phyloP scores from a whole-genome alignment of 108 stramenopile genomes.

The Hondaea fermentalgiana region DNA sequence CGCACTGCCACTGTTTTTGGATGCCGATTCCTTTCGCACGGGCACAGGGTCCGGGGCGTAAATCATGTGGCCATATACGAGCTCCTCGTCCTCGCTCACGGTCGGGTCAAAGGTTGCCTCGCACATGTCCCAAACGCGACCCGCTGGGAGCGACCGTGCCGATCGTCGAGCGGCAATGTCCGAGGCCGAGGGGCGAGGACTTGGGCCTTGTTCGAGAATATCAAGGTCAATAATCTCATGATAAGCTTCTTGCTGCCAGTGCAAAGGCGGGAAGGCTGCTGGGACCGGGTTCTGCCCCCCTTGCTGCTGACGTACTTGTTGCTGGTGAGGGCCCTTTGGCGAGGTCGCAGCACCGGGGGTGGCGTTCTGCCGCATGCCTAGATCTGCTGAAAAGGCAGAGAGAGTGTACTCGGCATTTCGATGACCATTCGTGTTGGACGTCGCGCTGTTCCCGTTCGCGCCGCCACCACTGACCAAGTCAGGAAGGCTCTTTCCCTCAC shows the following conservation, averaged over 20 bases:
- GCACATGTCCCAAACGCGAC: constrained; percentile 2
- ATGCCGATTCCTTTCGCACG: background rate
- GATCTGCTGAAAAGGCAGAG: background rate
- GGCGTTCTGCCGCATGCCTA: background rate
- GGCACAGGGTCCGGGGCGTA: background rate
- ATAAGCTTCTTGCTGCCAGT: background rate
- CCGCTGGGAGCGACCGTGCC: background rate
- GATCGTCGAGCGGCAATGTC: background rate
- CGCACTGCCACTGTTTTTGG: background rate
- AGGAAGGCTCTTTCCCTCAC: background rate
- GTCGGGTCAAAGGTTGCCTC: constrained; percentile 8
- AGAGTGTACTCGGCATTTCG: background rate
- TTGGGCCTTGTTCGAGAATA: background rate
- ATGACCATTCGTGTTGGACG: background rate
- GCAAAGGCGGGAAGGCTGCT: background rate
- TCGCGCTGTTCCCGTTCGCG: background rate
- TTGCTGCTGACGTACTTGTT: background rate
- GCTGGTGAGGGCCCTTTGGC: too few relatives aligned
- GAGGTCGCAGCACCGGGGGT: too few relatives aligned
- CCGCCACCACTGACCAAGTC: background rate
- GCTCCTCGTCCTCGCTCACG: constrained; percentile 3
- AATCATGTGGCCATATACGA: background rate
- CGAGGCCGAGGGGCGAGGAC: background rate
- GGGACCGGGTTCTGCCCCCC: background rate
- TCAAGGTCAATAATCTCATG: background rate